Evolutionary conservation across 2,329 filamentous ascomycete species (phyloP).

Genomic region (Penicillium sp.): DNA sequence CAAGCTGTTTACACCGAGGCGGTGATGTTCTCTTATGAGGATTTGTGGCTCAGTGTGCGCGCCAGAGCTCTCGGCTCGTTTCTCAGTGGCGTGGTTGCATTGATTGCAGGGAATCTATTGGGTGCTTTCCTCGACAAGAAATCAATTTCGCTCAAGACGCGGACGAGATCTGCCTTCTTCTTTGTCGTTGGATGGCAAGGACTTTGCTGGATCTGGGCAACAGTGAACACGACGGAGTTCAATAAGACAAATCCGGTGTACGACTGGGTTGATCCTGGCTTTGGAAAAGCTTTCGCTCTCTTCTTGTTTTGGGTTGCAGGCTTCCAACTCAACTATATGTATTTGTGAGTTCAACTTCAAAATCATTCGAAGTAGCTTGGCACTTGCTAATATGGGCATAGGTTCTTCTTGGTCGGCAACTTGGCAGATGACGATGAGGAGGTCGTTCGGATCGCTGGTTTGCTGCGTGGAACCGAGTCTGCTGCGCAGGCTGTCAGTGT

Average conservation of each 20-base stretch:
- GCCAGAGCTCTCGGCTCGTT: slow-evolving; percentile 70
- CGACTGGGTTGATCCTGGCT: slow-evolving; percentile 66
- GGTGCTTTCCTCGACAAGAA: slow-evolving; percentile 66
- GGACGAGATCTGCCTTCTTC: slow-evolving; percentile 58
- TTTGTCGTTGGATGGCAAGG: slow-evolving; percentile 57
- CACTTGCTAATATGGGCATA: slow-evolving; percentile 25
- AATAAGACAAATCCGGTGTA: slow-evolving; percentile 58
- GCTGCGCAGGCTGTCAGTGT: slow-evolving; percentile 70
- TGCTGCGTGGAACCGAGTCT: slow-evolving; percentile 70
- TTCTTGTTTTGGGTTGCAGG: slow-evolving; percentile 67
- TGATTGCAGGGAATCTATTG: slow-evolving; percentile 65
- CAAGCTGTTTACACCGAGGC: slow-evolving; percentile 71
- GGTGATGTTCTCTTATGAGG: slow-evolving; percentile 69
- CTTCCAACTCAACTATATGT: slow-evolving; percentile 74
- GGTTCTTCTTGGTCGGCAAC: slow-evolving; percentile 70
- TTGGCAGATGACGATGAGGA: slow-evolving; percentile 62
- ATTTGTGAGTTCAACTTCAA: slow-evolving; percentile 50
- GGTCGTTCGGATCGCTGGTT: slow-evolving; percentile 66
- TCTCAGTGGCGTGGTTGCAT: slow-evolving; percentile 66
- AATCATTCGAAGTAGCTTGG: background rate
- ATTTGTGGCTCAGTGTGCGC: slow-evolving; percentile 69
- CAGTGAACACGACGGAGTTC: slow-evolving; percentile 64
- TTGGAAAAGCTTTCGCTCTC: slow-evolving; percentile 65
- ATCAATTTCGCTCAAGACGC: slow-evolving; percentile 53
- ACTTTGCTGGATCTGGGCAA: slow-evolving; percentile 72